phyloP scores from a whole-genome alignment of 306 rosid genomes.

The Lathyrus tuberosus region DNA sequence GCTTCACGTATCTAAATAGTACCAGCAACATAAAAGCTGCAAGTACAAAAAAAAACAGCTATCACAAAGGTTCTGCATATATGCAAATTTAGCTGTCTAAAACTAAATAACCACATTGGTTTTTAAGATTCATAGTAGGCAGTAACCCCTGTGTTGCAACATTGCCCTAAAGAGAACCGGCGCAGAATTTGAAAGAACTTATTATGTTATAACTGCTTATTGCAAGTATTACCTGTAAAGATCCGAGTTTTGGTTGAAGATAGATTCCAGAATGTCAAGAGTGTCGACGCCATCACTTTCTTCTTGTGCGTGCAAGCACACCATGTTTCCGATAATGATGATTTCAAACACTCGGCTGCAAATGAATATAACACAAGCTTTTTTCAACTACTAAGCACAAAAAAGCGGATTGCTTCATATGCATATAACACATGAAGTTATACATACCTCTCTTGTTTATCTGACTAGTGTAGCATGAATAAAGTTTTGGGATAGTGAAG shows the following conservation, averaged over 20 bases:
- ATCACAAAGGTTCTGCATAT: not conserved
- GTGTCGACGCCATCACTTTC: slow-evolving; percentile 54
- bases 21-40: slow-evolving; percentile 85
- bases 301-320: slow-evolving; percentile 81
- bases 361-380: slow-evolving; percentile 39
- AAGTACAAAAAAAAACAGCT: slow-evolving; percentile 34
- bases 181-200: not conserved
- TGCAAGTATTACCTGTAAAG: slow-evolving; percentile 50
- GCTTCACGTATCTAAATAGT: slow-evolving; percentile 59
- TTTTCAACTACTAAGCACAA: slow-evolving; percentile 20
- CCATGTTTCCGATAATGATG: slow-evolving; percentile 68
- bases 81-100: not conserved
- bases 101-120: not conserved
- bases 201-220: slow-evolving; percentile 10
- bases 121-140: not conserved
- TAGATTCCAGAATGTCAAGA: slow-evolving; percentile 78
- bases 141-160: not conserved
- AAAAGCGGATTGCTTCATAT: not conserved
- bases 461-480: slow-evolving; percentile 63
- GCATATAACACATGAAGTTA: not conserved
- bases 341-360: slow-evolving; percentile 60
- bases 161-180: not conserved
- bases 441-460: slow-evolving; percentile 64
- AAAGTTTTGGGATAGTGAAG: slow-evolving; percentile 81
- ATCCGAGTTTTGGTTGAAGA: slow-evolving; percentile 70